Conservation (phyloP, 208 protist species). For the Leishmania lainsoni region DNA sequence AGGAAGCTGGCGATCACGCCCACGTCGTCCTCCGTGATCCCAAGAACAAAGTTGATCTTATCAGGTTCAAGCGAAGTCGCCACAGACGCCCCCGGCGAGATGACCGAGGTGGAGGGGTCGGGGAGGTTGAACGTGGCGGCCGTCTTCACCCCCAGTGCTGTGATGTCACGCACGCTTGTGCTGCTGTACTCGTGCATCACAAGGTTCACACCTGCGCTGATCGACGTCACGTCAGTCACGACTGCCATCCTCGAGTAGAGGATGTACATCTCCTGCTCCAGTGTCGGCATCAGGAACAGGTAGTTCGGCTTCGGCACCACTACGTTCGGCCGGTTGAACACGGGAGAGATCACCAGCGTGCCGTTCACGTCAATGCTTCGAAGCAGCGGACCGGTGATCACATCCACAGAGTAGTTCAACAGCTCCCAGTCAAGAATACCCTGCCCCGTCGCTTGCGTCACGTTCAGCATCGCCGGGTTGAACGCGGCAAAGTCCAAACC, state of each 20-base stretch:
- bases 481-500: background rate
- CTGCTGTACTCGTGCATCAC: background rate
- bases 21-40: conserved; percentile 15
- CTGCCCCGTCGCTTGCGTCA: background rate
- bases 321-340: background rate
- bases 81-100: background rate
- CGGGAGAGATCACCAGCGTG: background rate
- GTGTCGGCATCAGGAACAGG: conserved; percentile 30
- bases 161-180: background rate
- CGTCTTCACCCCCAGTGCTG: background rate
- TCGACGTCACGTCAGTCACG: background rate
- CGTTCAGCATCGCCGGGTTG: background rate
- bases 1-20: conserved; percentile 23
- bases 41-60: conserved; percentile 7
- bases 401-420: conserved; percentile 10
- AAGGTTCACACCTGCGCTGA: background rate
- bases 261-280: conserved; percentile 59
- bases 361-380: background rate
- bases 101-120: background rate
- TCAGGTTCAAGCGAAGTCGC: background rate
- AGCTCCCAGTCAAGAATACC: conserved; percentile 1
- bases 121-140: background rate
- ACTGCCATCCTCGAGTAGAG: conserved; percentile 1
- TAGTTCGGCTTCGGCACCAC: background rate
- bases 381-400: conserved; percentile 9